phyloP scores from a whole-genome alignment of 1,284 basidiomycete genomes.

The Leccinum griseonigrum region DNA sequence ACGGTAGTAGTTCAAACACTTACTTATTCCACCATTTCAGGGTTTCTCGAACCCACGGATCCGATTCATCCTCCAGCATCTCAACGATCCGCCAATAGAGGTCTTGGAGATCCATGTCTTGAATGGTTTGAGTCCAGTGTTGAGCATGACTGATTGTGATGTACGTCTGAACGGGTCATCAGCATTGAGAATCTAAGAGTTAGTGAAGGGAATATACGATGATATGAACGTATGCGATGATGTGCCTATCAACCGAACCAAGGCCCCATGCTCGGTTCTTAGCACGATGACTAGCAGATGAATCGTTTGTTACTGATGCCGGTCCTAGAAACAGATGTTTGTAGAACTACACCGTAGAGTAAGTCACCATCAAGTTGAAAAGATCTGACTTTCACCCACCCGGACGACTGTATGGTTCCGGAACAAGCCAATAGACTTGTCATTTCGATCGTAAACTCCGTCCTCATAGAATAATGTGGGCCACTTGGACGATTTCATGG shows the following conservation, averaged over 20 bases:
- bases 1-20: neutral
- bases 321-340: conserved; percentile 1
- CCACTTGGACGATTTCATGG: conserved; percentile 4
- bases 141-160: conserved; percentile 5
- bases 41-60: conserved; percentile 4
- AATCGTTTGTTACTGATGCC: neutral
- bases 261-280: conserved; percentile 9
- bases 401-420: neutral
- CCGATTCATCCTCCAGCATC: neutral
- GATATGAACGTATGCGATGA: conserved; percentile 8
- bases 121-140: neutral
- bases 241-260: neutral
- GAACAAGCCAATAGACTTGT: conserved; percentile 1
- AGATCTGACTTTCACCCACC: neutral
- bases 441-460: neutral
- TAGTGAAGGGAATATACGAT: neutral
- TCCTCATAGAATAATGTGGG: conserved; percentile 3
- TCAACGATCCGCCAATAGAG: conserved; percentile 6
- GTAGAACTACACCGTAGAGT: conserved; percentile 1
- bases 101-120: conserved; percentile 4
- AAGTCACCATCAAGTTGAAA: neutral
- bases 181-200: neutral
- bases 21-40: conserved; percentile 11
- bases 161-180: neutral
- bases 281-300: neutral